A percentile compares a stretch with the other conserved stretches of the same genome.
These are phyloP conservation scores for Bolboschoenus planiculmis DNA, from an alignment of 176 grass and related monocot species.

Conservation along the genomic window DNA sequence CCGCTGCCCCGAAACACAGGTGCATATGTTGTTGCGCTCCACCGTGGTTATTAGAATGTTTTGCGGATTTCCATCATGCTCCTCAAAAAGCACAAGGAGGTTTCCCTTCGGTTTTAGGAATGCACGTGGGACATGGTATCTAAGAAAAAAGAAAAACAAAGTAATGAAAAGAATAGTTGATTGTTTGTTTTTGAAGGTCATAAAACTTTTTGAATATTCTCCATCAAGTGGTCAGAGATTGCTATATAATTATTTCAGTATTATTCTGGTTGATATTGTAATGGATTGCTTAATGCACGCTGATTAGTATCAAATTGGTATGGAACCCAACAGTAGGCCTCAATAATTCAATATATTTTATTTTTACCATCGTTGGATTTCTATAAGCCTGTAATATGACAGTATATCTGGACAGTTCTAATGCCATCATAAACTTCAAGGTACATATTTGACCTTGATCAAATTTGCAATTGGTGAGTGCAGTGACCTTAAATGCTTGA, in stretches of 20 bases:
- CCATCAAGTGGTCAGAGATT: background rate
- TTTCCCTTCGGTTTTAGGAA: constrained; percentile 4
- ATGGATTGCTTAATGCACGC: background rate
- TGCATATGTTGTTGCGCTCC: constrained; percentile 5
- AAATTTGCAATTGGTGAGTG: background rate
- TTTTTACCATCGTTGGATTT: background rate
- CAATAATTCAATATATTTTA: background rate
- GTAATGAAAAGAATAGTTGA: background rate
- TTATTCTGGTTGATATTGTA: background rate
- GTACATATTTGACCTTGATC: background rate
- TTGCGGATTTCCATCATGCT: constrained; percentile 9
- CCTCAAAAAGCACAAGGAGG: constrained; percentile 15
- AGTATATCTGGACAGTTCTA: background rate
- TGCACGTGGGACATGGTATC: constrained; percentile 10
- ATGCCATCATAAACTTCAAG: background rate
- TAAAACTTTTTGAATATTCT: background rate
- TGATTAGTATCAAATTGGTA: background rate
- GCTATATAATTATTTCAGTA: background rate
- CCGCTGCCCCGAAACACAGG: background rate
- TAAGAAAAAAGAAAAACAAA: background rate
- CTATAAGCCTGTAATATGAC: background rate
- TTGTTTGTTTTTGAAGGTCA: background rate
- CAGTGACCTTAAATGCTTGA: background rate
- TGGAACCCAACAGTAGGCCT: background rate
- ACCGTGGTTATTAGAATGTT: background rate